These are phyloP conservation scores for Exserohilum turcica DNA, from an alignment of 2,329 filamentous ascomycete genomes.

Conservation along the genomic window DNA sequence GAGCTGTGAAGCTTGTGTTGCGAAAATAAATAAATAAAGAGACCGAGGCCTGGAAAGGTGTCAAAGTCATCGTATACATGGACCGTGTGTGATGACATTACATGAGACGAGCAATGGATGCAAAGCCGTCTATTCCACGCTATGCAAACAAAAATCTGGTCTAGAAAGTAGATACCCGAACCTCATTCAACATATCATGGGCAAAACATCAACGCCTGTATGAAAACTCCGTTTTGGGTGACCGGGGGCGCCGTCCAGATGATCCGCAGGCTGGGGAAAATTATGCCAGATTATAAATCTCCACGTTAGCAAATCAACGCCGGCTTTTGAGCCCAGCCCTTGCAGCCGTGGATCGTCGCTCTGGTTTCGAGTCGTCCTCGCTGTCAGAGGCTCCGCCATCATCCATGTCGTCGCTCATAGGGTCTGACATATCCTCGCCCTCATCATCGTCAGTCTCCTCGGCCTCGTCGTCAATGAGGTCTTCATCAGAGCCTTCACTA, in stretches of 20 bases:
- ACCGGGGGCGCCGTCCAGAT: constrained; percentile 9
- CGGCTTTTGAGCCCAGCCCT: constrained; percentile 40
- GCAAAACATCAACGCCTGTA: constrained; percentile 2
- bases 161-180: constrained; percentile 5
- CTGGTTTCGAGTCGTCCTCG: constrained; percentile 48
- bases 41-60: neutral
- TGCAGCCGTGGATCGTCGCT: constrained; percentile 41
- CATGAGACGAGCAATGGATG: neutral
- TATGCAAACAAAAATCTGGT: constrained; percentile 6
- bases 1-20: too few species aligned
- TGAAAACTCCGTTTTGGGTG: constrained; percentile 10
- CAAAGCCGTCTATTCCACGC: constrained; percentile 10
- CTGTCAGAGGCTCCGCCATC: constrained; percentile 52
- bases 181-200: constrained; percentile 1
- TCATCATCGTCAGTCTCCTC: constrained; percentile 55
- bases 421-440: constrained; percentile 54
- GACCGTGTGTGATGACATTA: neutral
- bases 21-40: too few species aligned
- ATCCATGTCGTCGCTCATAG: constrained; percentile 54
- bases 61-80: too few species aligned
- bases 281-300: constrained; percentile 12
- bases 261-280: constrained; percentile 4
- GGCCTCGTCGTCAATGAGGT: constrained; percentile 58
- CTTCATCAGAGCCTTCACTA: constrained; percentile 42
- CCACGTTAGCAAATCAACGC: constrained; percentile 19